A percentile compares a stretch with the other conserved stretches of the same genome.
Conservation (phyloP, 2,329 filamentous ascomycete species). For the Cryphonectria japonica region DNA sequence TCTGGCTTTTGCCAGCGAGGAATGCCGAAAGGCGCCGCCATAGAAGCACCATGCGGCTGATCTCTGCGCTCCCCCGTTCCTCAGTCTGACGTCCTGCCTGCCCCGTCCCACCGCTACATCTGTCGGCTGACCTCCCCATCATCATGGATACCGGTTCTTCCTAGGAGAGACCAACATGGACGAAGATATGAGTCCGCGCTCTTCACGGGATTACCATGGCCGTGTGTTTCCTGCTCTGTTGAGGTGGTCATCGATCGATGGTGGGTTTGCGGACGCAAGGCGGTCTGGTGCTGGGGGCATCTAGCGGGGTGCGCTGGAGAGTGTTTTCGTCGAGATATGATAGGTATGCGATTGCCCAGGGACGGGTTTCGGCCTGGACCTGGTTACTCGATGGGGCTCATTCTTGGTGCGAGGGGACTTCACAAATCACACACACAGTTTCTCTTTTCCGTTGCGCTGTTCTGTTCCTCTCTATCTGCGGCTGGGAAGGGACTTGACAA, state of each 20-base stretch:
- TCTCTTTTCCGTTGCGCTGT: conserved; percentile 41
- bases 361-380: conserved; percentile 37
- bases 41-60: conserved; percentile 95
- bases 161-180: conserved; percentile 63
- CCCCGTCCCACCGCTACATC: conserved; percentile 36
- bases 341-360: conserved; percentile 95
- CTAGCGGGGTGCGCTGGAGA: conserved; percentile 58
- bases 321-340: conserved; percentile 87
- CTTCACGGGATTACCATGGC: conserved; percentile 28
- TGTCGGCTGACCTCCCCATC: conserved; percentile 34
- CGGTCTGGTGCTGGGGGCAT: conserved; percentile 45
- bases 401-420: conserved; percentile 96
- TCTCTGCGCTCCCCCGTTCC: conserved; percentile 63
- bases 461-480: conserved; percentile 49
- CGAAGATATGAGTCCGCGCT: conserved; percentile 89
- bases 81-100: conserved; percentile 41
- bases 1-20: conserved; percentile 42
- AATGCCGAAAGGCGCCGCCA: conserved; percentile 99
- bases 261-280: conserved; percentile 42
- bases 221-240: conserved; percentile 30
- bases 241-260: conserved; percentile 42
- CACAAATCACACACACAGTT: conserved; percentile 39
- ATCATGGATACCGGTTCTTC: conserved; percentile 27
- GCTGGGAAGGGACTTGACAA: conserved; percentile 55
- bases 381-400: conserved; percentile 99